Evolutionary conservation across 148 eudicot genomes (phyloP).

Genomic region (Diospyros kaki): DNA sequence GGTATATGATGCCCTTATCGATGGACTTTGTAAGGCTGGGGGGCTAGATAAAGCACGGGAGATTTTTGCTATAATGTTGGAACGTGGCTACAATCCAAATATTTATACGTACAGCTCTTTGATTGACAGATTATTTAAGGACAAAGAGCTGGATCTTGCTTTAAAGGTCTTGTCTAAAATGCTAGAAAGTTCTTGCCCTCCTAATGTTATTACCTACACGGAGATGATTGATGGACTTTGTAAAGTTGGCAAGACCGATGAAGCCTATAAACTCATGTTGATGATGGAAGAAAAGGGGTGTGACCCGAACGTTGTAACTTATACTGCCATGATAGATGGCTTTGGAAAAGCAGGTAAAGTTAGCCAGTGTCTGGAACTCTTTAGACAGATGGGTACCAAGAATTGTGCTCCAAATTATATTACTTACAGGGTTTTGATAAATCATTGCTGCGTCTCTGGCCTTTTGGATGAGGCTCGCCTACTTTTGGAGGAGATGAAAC

Average conservation of each 20-base stretch:
- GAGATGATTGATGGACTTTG: constrained; percentile 92
- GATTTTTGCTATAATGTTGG: constrained; percentile 47
- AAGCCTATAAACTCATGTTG: constrained; percentile 81
- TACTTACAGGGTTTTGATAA: constrained; percentile 73
- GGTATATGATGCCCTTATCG: constrained; percentile 66
- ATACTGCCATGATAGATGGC: constrained; percentile 92
- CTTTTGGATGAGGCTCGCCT: constrained; percentile 70
- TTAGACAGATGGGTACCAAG: constrained; percentile 55
- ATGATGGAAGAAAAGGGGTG: constrained; percentile 94
- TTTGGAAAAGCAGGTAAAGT: constrained; percentile 76
- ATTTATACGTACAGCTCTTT: constrained; percentile 53
- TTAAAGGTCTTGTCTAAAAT: constrained; percentile 47
- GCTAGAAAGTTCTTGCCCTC: constrained; percentile 59
- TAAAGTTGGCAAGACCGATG: constrained; percentile 79
- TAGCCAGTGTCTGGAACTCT: constrained; percentile 63
- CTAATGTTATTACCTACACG: constrained; percentile 84
- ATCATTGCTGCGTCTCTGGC: constrained; percentile 67
- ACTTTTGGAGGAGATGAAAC: constrained; percentile 91
- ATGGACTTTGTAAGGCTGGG: constrained; percentile 67
- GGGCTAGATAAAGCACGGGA: constrained; percentile 62
- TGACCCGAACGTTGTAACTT: constrained; percentile 88
- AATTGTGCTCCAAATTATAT: constrained; percentile 88
- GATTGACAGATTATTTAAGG: constrained; percentile 61
- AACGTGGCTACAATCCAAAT: constrained; percentile 48
- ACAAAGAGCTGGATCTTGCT: constrained; percentile 57